Evolutionary conservation across 148 eudicot genomes (phyloP).

Genomic region (Chenopodium berlandieri): DNA sequence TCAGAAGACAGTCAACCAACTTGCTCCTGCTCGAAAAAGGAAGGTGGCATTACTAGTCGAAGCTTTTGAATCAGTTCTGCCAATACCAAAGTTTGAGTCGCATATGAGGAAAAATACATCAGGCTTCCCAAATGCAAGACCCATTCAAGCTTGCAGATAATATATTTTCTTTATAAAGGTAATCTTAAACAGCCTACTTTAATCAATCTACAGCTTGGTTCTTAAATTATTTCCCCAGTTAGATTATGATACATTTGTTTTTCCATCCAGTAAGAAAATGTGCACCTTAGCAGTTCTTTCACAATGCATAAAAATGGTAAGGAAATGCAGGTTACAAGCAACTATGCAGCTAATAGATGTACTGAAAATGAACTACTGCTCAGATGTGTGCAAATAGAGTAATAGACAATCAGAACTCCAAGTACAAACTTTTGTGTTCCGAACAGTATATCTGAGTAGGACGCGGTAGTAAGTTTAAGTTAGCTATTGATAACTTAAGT

Average conservation of each 20-base stretch:
- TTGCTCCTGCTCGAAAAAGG: conserved; percentile 70
- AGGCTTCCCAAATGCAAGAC: conserved; percentile 34
- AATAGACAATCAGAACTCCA: not conserved
- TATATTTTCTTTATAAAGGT: conserved; percentile 25
- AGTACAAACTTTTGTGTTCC: not conserved
- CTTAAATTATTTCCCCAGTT: not conserved
- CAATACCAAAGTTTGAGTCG: conserved; percentile 40
- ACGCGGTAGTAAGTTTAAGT: not conserved
- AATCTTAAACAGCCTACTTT: not conserved
- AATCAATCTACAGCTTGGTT: not conserved
- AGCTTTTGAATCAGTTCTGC: conserved; percentile 80
- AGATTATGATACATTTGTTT: not conserved
- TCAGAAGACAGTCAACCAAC: conserved; percentile 58
- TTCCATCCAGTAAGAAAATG: not conserved
- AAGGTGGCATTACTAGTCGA: conserved; percentile 82
- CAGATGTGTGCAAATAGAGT: not conserved
- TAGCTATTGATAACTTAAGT: not conserved
- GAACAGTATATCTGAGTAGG: not conserved
- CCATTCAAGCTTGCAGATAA: conserved; percentile 57
- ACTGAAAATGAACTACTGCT: not conserved
- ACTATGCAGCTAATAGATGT: not conserved
- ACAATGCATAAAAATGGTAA: not conserved
- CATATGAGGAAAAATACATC: conserved; percentile 32
- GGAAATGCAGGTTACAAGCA: not conserved
- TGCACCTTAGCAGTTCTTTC: not conserved